These are phyloP conservation scores for Tulasnella sp. DNA, from an alignment of 768 basidiomycete genomes.

Conservation along the genomic window DNA sequence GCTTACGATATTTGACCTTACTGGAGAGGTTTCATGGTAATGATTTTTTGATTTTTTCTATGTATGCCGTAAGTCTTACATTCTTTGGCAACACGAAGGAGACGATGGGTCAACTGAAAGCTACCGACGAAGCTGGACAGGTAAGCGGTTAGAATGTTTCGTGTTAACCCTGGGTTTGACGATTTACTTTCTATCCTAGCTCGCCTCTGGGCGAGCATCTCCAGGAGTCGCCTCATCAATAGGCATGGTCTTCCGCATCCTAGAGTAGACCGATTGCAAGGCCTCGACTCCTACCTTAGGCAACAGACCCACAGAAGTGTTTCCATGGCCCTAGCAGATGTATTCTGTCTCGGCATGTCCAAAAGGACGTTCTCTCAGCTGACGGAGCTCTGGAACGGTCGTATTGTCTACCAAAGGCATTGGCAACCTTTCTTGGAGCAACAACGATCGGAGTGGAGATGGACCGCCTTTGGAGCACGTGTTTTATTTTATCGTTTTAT, in stretches of 20 bases:
- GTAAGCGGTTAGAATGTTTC: background rate
- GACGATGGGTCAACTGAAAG: background rate
- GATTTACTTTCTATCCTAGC: background rate
- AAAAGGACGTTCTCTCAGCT: background rate
- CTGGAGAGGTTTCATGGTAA: background rate
- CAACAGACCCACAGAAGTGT: background rate
- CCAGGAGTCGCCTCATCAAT: background rate
- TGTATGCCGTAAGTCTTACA: no score
- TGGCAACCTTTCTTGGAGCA: background rate
- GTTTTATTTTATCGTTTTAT: no score
- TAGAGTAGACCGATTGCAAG: slow-evolving; percentile 6
- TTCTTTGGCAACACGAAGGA: background rate
- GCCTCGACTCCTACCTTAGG: background rate
- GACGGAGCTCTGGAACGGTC: slow-evolving; percentile 1
- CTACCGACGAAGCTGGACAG: background rate
- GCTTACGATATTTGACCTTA: background rate
- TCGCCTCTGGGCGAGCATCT: slow-evolving; percentile 1
- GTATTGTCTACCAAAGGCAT: slow-evolving; percentile 9
- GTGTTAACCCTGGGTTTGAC: background rate
- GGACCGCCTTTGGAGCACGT: background rate
- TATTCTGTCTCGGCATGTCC: background rate
- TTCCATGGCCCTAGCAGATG: background rate
- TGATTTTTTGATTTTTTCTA: no score
- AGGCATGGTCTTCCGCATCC: background rate
- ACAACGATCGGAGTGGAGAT: slow-evolving; percentile 1